Evolutionary conservation across 2,329 filamentous ascomycete species (phyloP).

Genomic region (Venturia oleaginea): DNA sequence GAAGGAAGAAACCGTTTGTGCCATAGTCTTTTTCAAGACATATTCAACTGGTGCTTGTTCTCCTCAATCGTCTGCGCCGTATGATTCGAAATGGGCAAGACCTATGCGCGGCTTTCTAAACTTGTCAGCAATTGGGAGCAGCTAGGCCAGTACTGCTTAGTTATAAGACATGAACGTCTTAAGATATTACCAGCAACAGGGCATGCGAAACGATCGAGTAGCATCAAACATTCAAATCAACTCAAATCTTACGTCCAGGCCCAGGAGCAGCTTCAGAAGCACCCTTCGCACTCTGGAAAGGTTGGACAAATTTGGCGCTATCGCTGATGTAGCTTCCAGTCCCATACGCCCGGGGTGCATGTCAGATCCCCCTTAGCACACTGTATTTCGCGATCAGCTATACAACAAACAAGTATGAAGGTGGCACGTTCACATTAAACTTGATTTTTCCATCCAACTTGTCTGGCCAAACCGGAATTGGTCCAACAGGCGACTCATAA

Average conservation of each 20-base stretch:
- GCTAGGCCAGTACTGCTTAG: too few species aligned
- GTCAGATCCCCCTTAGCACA: slow-evolving; percentile 4
- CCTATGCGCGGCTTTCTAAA: too few species aligned
- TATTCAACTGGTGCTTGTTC: too few species aligned
- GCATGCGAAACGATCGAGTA: background rate
- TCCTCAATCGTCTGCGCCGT: too few species aligned
- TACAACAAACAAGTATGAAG: background rate
- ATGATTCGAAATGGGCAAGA: too few species aligned
- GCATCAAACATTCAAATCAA: background rate
- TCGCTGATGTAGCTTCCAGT: slow-evolving; percentile 5
- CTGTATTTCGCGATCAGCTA: background rate
- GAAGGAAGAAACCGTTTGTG: too few species aligned
- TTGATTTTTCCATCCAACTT: slow-evolving; percentile 12
- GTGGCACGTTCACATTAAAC: background rate
- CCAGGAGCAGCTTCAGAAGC: background rate
- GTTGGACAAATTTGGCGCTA: slow-evolving; percentile 9
- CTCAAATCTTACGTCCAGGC: background rate
- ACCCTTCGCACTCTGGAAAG: background rate
- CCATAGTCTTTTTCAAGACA: too few species aligned
- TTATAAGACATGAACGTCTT: too few species aligned
- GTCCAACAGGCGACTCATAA: slow-evolving; percentile 12
- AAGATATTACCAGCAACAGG: too few species aligned
- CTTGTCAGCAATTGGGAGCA: too few species aligned
- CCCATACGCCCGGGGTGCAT: slow-evolving; percentile 4
- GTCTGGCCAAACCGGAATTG: slow-evolving; percentile 12